phyloP scores from a whole-genome alignment of 1,284 basidiomycete species.

The Flammula alnicola region DNA sequence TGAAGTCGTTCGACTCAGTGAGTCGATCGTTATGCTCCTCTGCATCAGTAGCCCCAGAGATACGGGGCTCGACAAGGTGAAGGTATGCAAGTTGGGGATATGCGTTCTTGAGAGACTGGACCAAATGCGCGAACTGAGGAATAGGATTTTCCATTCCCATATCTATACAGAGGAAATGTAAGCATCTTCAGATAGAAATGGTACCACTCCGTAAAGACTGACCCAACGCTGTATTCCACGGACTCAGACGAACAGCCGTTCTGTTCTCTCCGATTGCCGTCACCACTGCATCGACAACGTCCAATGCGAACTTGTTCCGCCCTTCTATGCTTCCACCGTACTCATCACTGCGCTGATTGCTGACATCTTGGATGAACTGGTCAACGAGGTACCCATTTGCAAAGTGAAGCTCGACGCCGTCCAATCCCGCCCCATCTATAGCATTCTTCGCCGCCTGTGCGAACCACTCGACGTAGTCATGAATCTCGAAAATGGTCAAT shows the following conservation, averaged over 20 bases:
- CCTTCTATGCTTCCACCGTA: constrained; percentile 62
- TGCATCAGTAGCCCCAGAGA: constrained; percentile 14
- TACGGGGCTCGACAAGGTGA: constrained; percentile 46
- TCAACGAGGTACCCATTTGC: constrained; percentile 32
- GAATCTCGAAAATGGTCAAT: constrained; percentile 24
- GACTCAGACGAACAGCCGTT: constrained; percentile 53
- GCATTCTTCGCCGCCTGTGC: constrained; percentile 26
- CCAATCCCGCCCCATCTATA: background rate
- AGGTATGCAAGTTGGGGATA: constrained; percentile 54
- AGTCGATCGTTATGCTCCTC: background rate
- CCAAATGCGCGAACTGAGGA: constrained; percentile 46
- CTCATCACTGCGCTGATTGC: constrained; percentile 48
- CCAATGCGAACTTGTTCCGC: constrained; percentile 49
- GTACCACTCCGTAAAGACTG: background rate
- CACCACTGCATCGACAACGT: constrained; percentile 48
- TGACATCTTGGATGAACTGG: constrained; percentile 33
- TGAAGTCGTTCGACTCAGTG: constrained; percentile 28
- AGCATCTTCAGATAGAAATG: background rate
- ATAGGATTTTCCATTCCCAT: constrained; percentile 49
- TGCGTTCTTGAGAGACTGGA: constrained; percentile 36
- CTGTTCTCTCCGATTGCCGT: constrained; percentile 35
- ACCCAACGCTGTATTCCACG: too few species aligned
- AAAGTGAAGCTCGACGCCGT: constrained; percentile 10
- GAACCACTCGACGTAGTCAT: constrained; percentile 23
- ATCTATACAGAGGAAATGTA: background rate